These are phyloP conservation scores for Tulasnella sp. DNA, from an alignment of 768 basidiomycete genomes.

Conservation along the genomic window DNA sequence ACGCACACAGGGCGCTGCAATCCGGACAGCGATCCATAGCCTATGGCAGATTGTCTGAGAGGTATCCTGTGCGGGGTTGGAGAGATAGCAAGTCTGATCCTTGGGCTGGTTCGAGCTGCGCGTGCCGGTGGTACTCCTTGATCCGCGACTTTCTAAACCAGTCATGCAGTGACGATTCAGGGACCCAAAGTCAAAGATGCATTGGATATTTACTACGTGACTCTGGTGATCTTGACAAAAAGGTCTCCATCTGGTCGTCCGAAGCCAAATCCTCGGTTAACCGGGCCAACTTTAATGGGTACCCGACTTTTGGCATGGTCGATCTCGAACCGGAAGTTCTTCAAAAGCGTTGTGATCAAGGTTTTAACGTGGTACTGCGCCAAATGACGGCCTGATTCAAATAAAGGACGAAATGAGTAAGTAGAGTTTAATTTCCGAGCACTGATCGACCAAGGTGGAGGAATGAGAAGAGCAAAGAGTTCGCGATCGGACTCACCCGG, in stretches of 20 bases:
- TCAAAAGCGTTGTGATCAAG: conserved; percentile 2
- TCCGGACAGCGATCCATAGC: no score
- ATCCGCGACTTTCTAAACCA: no score
- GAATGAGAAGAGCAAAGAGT: neutral
- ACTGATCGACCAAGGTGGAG: neutral
- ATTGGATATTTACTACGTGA: no score
- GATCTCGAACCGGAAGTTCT: conserved; percentile 6
- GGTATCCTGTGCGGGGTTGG: no score
- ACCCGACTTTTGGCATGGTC: conserved; percentile 7
- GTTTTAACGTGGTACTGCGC: conserved; percentile 13
- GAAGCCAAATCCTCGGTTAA: conserved; percentile 12
- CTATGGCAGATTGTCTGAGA: no score
- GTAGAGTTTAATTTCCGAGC: neutral
- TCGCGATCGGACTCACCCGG: neutral
- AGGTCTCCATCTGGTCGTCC: conserved; percentile 11
- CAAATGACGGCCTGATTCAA: neutral
- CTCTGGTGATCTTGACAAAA: neutral
- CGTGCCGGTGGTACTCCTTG: no score
- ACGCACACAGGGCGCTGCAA: no score
- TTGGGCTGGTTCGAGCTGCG: no score
- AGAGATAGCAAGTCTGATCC: no score
- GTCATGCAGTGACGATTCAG: no score
- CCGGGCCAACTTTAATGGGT: neutral
- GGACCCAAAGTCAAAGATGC: no score
- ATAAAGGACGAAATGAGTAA: neutral